Percentiles rank a stretch among this genome's conserved stretches.
Conservation (phyloP, 176 grass and related monocot species). For the Aechmea fasciata region DNA sequence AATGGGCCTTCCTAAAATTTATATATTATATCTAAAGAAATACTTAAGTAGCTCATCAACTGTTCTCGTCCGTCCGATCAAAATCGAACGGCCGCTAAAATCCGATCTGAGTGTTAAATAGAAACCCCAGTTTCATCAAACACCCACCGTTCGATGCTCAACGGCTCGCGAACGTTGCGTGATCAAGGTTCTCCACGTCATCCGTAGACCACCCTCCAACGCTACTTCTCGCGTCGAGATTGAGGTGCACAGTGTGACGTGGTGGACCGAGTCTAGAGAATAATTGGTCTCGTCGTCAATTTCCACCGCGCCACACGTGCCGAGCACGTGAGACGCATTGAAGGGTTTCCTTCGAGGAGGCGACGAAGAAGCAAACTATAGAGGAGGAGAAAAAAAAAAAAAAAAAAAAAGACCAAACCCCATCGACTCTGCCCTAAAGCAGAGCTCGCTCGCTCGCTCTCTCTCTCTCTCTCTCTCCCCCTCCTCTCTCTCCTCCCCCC, state of each 20-base stretch:
- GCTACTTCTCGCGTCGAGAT: too few species aligned
- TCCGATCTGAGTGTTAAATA: background rate
- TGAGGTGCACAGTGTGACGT: too few species aligned
- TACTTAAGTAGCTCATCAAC: too few species aligned
- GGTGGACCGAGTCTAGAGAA: background rate
- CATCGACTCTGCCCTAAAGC: background rate
- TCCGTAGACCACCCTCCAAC: too few species aligned
- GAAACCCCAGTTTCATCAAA: background rate
- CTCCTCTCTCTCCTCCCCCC: background rate
- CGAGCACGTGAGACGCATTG: background rate
- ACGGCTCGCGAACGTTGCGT: background rate
- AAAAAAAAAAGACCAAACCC: background rate
- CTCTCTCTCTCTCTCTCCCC: background rate
- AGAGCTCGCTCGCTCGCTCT: background rate
- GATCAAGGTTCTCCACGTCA: too few species aligned
- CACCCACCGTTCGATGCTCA: background rate
- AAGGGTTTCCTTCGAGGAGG: constrained; percentile 2
- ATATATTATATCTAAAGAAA: too few species aligned
- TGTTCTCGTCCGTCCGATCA: background rate
- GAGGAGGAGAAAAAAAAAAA: background rate
- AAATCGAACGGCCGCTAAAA: background rate
- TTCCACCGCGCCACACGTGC: background rate
- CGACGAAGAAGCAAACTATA: background rate
- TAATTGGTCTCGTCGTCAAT: background rate
- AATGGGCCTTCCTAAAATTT: too few species aligned